These are phyloP conservation scores for Venturia aucupariae DNA, from an alignment of 2,329 filamentous ascomycete species.

Conservation along the genomic window DNA sequence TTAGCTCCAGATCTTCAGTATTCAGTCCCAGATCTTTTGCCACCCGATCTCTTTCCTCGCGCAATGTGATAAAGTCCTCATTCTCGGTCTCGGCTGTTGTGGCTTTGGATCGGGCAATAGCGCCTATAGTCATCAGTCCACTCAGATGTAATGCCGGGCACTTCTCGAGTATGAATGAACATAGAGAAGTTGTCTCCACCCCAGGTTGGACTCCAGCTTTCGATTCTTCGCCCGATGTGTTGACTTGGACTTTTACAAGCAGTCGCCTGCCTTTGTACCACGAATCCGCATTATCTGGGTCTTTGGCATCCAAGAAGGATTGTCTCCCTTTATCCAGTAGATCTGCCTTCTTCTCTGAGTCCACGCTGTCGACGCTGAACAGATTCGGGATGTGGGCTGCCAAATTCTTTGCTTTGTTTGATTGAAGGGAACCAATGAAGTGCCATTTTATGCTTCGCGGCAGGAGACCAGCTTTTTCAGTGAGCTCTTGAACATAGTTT, in stretches of 20 bases:
- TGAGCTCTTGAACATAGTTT: conserved; percentile 78
- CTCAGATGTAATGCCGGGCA: conserved; percentile 67
- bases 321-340: conserved; percentile 69
- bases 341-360: conserved; percentile 77
- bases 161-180: conserved; percentile 56
- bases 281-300: conserved; percentile 27
- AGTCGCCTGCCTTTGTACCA: conserved; percentile 37
- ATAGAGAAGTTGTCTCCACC: conserved; percentile 53
- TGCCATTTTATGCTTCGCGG: conserved; percentile 79
- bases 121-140: conserved; percentile 95
- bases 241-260: conserved; percentile 83
- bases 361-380: conserved; percentile 85
- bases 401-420: conserved; percentile 82
- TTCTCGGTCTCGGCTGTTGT: conserved; percentile 70
- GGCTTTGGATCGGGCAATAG: conserved; percentile 74
- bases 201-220: conserved; percentile 73
- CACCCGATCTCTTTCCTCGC: conserved; percentile 62
- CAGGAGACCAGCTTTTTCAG: conserved; percentile 73
- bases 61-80: conserved; percentile 71
- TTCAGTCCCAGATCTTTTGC: conserved; percentile 49
- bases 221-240: conserved; percentile 78
- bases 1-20: conserved; percentile 63
- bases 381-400: conserved; percentile 78
- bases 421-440: conserved; percentile 91
- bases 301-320: conserved; percentile 37